phyloP scores from a whole-genome alignment of 345 rosid genomes.

The Eucalyptus tenuipes region DNA sequence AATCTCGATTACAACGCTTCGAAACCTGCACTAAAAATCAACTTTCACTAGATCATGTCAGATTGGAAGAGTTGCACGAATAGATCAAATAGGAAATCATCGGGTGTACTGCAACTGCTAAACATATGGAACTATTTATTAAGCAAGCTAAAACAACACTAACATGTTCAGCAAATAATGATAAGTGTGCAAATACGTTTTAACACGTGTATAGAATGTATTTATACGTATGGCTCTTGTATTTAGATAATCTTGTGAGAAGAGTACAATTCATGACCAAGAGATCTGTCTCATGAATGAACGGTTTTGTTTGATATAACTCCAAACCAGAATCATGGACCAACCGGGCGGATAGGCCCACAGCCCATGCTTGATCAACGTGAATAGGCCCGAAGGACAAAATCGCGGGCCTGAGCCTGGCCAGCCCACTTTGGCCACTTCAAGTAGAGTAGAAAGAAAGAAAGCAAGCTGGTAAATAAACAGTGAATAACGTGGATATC shows the following conservation, averaged over 20 bases:
- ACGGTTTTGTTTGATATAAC: not conserved
- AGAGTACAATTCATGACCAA: not conserved
- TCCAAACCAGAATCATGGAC: not conserved
- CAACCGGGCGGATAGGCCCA: not conserved
- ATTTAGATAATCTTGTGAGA: not conserved
- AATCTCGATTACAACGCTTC: not conserved
- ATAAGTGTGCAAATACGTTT: not conserved
- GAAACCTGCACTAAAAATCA: not conserved
- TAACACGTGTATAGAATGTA: not conserved
- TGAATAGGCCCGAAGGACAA: not conserved
- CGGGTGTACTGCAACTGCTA: fast-evolving
- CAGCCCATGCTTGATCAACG: not conserved
- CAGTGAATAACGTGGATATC: too few species aligned
- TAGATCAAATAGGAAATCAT: not conserved
- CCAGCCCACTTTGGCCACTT: not conserved
- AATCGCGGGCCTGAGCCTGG: not conserved
- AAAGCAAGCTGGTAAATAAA: not conserved
- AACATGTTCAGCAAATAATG: not conserved
- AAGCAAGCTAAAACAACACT: not conserved
- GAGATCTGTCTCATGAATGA: not conserved
- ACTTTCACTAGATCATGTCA: not conserved
- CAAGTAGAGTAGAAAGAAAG: not conserved
- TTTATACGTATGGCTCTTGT: not conserved
- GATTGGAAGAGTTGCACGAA: not conserved
- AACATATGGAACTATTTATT: not conserved